Evolutionary conservation across 2,329 filamentous ascomycete genomes (phyloP).

Genomic region (Penicillium sp.): DNA sequence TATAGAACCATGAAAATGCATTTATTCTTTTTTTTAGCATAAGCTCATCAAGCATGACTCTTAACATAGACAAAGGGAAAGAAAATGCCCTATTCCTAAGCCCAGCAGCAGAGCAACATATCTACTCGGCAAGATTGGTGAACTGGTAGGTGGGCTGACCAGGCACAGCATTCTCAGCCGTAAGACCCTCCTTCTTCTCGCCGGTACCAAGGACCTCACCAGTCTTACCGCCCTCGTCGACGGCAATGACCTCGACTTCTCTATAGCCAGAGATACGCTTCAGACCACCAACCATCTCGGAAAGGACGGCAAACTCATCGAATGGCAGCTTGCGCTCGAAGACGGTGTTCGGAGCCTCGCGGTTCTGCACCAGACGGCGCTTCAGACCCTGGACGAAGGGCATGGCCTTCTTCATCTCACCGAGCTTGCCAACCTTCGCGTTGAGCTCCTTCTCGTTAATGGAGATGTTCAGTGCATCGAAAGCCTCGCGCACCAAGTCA

Average conservation of each 20-base stretch:
- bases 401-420: slow-evolving; percentile 91
- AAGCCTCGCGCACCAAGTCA: slow-evolving; percentile 69
- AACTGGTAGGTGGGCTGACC: slow-evolving; percentile 80
- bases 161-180: slow-evolving; percentile 74
- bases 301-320: slow-evolving; percentile 73
- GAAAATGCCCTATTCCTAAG: slow-evolving; percentile 3
- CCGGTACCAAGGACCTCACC: slow-evolving; percentile 46
- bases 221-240: slow-evolving; percentile 58
- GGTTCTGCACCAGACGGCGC: slow-evolving; percentile 67
- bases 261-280: slow-evolving; percentile 71
- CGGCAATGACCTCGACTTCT: slow-evolving; percentile 67
- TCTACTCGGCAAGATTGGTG: slow-evolving; percentile 67
- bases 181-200: slow-evolving; percentile 57
- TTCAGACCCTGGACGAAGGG: slow-evolving; percentile 89
- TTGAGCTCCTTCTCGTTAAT: slow-evolving; percentile 79
- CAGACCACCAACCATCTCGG: slow-evolving; percentile 74
- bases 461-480: slow-evolving; percentile 59
- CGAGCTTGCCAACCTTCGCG: slow-evolving; percentile 74
- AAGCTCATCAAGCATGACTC: slow-evolving; percentile 25
- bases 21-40: slow-evolving; percentile 22
- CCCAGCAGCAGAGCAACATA: background rate
- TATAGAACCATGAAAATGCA: slow-evolving; percentile 16
- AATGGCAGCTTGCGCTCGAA: slow-evolving; percentile 83
- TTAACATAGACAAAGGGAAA: slow-evolving; percentile 10
- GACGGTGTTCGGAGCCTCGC: slow-evolving; percentile 64